Percentiles rank a stretch among this genome's conserved stretches.
Evolutionary conservation across 768 basidiomycete species (phyloP).

Genomic region (Pleurotus platypus): DNA sequence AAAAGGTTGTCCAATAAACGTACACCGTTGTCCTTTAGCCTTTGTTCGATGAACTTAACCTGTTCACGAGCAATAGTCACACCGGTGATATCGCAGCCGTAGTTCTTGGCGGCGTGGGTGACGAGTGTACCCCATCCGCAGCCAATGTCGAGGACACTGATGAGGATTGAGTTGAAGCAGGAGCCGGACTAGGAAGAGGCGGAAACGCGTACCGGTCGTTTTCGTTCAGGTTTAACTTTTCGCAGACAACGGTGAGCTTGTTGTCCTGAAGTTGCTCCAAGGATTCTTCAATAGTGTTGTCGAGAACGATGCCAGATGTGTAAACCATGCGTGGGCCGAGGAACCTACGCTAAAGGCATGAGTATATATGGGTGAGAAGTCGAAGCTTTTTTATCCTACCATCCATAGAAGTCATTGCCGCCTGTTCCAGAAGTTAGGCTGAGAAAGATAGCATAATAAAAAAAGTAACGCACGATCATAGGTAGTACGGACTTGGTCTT

Average conservation of each 20-base stretch:
- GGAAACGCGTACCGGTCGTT: slow-evolving; percentile 52
- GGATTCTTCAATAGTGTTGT: slow-evolving; percentile 69
- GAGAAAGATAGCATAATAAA: too few relatives aligned
- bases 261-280: slow-evolving; percentile 97
- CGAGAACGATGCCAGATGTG: slow-evolving; percentile 85
- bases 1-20: background rate
- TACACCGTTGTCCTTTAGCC: slow-evolving; percentile 79
- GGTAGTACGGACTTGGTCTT: slow-evolving; percentile 92
- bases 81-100: slow-evolving; percentile 92
- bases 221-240: slow-evolving; percentile 87
- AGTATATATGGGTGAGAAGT: background rate
- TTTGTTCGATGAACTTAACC: slow-evolving; percentile 86
- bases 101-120: slow-evolving; percentile 96
- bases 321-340: slow-evolving; percentile 96
- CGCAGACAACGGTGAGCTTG: slow-evolving; percentile 93
- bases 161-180: background rate
- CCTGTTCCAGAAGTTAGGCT: slow-evolving; percentile 32
- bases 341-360: slow-evolving; percentile 53
- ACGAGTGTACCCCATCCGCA: slow-evolving; percentile 97
- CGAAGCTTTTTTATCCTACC: slow-evolving; percentile 37
- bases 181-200: slow-evolving; percentile 22
- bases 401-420: slow-evolving; percentile 94
- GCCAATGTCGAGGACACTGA: slow-evolving; percentile 75
- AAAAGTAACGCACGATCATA: slow-evolving; percentile 72
- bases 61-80: slow-evolving; percentile 92